Percentiles rank a stretch among this genome's conserved stretches.
Evolutionary conservation across 441 rosid species (phyloP).

Genomic region (Theobroma grandiflorum): DNA sequence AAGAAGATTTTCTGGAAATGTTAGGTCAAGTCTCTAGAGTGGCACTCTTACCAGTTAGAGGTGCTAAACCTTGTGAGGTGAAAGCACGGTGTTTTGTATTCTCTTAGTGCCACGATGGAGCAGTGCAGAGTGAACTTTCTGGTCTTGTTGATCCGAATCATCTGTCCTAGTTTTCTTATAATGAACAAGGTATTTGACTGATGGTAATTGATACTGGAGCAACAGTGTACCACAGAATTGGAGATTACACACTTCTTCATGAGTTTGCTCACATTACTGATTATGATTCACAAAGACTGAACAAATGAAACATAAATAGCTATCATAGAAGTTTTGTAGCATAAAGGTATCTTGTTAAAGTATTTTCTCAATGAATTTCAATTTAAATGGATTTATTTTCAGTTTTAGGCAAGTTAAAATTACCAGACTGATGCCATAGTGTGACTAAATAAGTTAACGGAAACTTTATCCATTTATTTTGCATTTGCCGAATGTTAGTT

Average conservation of each 20-base stretch:
- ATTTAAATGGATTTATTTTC: not conserved
- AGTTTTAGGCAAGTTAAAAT: conserved; percentile 11
- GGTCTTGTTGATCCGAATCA: conserved; percentile 16
- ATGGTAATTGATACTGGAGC: not conserved
- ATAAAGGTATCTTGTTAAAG: not conserved
- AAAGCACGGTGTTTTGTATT: conserved; percentile 4
- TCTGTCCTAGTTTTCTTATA: not conserved
- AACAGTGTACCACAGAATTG: not conserved
- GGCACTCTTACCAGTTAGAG: not conserved
- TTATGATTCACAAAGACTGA: conserved; percentile 1
- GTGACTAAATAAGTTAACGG: not conserved
- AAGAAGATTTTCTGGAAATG: not conserved
- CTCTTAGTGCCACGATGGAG: not conserved
- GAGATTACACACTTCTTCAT: not conserved
- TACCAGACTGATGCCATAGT: not conserved
- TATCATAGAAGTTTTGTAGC: conserved; percentile 2
- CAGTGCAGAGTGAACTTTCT: conserved; percentile 15
- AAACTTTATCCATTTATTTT: not conserved
- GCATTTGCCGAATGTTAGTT: not conserved
- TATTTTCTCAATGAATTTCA: not conserved
- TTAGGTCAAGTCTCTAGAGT: conserved; percentile 7
- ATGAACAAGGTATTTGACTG: not conserved
- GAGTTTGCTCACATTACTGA: not conserved
- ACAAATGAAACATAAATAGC: not conserved
- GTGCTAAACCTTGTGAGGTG: conserved; percentile 1